Evolutionary conservation across 176 grass and related monocot genomes (phyloP).

Genomic region (Cenchrus fungigraminus): DNA sequence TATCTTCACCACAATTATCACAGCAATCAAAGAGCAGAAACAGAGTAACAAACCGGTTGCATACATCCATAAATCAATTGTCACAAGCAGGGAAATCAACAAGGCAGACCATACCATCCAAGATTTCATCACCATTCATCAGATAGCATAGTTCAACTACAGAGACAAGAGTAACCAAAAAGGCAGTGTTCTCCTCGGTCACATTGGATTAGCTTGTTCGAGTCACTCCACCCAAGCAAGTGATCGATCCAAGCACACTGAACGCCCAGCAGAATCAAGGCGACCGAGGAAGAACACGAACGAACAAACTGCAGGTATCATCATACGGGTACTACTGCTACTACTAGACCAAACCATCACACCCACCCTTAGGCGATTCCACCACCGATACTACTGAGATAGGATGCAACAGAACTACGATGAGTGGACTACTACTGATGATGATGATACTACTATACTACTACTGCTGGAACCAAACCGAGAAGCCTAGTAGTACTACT

Average conservation of each 20-base stretch:
- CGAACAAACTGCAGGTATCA: neutral
- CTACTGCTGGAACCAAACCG: neutral
- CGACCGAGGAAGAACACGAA: neutral
- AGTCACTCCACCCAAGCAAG: neutral
- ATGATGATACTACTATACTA: neutral
- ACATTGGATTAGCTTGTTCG: neutral
- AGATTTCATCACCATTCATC: neutral
- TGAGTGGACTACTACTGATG: neutral
- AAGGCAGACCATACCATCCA: no score
- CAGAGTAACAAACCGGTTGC: no score
- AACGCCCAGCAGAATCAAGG: neutral
- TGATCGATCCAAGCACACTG: neutral
- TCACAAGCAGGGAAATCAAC: no score
- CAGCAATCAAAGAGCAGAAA: no score
- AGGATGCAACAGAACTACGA: slow-evolving; percentile 18
- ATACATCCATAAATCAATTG: no score
- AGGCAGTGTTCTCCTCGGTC: neutral
- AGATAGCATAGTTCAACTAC: neutral
- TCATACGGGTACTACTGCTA: neutral
- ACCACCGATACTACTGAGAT: neutral
- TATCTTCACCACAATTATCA: no score
- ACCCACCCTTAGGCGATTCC: neutral
- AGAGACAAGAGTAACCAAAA: neutral
- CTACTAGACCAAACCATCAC: neutral
- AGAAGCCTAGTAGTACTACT: neutral